phyloP scores from a whole-genome alignment of 768 basidiomycete species.

The Amanita pseudoporphyria region DNA sequence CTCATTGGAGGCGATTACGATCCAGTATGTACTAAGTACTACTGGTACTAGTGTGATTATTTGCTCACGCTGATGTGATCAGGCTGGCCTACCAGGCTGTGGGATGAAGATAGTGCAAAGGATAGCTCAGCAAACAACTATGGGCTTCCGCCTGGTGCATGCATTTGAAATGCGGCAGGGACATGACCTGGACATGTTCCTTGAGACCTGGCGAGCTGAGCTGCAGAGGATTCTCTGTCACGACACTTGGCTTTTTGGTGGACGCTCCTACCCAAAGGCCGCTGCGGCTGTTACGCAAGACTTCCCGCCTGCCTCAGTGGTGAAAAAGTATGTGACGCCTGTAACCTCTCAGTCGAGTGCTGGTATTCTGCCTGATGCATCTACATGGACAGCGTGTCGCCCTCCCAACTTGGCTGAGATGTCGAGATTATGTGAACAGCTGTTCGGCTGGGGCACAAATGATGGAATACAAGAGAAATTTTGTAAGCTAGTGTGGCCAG shows the following conservation, averaged over 20 bases:
- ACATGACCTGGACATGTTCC: not conserved
- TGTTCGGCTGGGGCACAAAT: not conserved
- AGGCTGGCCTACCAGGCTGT: not conserved
- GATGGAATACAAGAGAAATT: not conserved
- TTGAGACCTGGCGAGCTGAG: not conserved
- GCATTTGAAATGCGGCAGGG: not conserved
- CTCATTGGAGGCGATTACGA: slow-evolving; percentile 3
- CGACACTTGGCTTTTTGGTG: too few species aligned
- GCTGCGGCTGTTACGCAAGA: not conserved
- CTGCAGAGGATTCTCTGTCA: not conserved
- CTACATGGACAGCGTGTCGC: not conserved
- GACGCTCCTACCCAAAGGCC: not conserved
- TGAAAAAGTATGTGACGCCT: not conserved
- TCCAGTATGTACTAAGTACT: not conserved
- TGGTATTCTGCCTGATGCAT: not conserved
- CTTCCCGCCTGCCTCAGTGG: not conserved
- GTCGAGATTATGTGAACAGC: not conserved
- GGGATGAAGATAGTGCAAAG: not conserved
- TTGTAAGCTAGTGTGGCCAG: not conserved
- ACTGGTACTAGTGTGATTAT: too few species aligned
- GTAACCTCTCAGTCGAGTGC: not conserved
- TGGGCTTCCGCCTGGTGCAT: not conserved
- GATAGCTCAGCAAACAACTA: not conserved
- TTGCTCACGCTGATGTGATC: too few species aligned
- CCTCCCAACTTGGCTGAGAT: not conserved